Evolutionary conservation across 208 protist species (phyloP).

Genomic region (Leishmania aethiopica): DNA sequence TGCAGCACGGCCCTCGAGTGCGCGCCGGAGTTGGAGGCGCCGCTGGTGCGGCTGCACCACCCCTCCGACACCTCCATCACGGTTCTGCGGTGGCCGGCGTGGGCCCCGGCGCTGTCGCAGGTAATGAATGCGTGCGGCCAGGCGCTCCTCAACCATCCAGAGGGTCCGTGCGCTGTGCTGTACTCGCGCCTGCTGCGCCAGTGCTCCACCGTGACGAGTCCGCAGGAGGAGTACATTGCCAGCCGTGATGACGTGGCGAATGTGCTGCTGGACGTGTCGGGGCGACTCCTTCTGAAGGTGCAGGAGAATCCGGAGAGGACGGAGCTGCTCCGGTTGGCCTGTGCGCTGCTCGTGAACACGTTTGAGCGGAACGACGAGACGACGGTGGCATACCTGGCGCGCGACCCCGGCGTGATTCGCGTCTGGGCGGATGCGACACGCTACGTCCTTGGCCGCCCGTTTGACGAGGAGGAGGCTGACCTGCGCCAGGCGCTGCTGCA

Average conservation of each 20-base stretch:
- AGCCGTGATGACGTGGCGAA: slow-evolving; percentile 37
- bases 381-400: slow-evolving; percentile 47
- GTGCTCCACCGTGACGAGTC: slow-evolving; percentile 55
- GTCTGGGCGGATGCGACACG: slow-evolving; percentile 55
- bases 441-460: slow-evolving; percentile 48
- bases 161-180: slow-evolving; percentile 29
- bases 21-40: slow-evolving; percentile 35
- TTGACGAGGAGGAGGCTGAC: slow-evolving; percentile 72
- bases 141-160: slow-evolving; percentile 46
- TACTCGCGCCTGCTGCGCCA: slow-evolving; percentile 59
- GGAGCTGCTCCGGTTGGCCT: slow-evolving; percentile 59
- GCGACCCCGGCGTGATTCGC: slow-evolving; percentile 36
- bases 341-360: slow-evolving; percentile 72
- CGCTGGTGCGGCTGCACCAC: slow-evolving; percentile 38
- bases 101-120: slow-evolving; percentile 52
- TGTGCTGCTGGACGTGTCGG: slow-evolving; percentile 51
- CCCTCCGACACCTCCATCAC: slow-evolving; percentile 59
- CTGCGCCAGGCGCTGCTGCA: slow-evolving; percentile 76
- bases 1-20: slow-evolving; percentile 69
- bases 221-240: slow-evolving; percentile 54
- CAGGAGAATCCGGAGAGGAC: slow-evolving; percentile 31
- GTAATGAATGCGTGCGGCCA: slow-evolving; percentile 51
- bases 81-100: slow-evolving; percentile 53
- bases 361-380: slow-evolving; percentile 73
- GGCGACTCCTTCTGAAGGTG: slow-evolving; percentile 39